Base-by-base conservation (phyloP, 78 protist species). In the Dictyostelium discoideum region DNA sequence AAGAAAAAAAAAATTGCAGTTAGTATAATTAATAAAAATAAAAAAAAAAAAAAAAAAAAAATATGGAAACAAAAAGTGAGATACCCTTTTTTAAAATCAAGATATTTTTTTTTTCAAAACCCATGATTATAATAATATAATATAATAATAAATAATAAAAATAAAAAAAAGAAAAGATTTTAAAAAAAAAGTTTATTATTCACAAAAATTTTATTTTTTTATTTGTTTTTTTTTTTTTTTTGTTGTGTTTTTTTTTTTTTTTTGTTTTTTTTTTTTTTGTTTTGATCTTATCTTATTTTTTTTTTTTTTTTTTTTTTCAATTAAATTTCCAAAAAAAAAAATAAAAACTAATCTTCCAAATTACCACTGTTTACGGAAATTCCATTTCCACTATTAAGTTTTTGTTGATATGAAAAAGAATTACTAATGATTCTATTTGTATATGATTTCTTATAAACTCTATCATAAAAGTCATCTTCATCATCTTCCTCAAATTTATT, bases 371-470 rank as follows among this genome's bases (percentile, higher is more conserved):
- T 54, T 2, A 54, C 65, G 0, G 65, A 54, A 54, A 54, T 16
- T 54, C n/a, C 20, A 16, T 20, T 60, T 60, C 69, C 77, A 26
- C 39, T 74, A 37, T 37, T 74, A 18, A 37, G 40, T 74, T 74
- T 74, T 82, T 82, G 86, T 63, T 84, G 87, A 84, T 84, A 84
- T 18, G 44, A 50, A 63, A 84, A 84, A 22, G 87, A 84, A 63
- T 84, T 84, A 63, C 78, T 60, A 60, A 84, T 60, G 24, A 84
- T 84, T 84, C 77, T 84, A 22, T 63, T 84, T 9, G 87, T 32
- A n/a, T 26, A 29, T 11, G 63, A 29, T 9, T 54, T 84, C 22
- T 84, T 84, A 39, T 84, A 84, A 24, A 84, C 44, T 60, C 46
- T 84, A 48, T 46, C 37, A 20, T 39, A 42, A 60, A 37, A 84